Evolutionary conservation across 1,284 basidiomycete genomes (phyloP), one percentile per base, ranked within the genome.

Genomic region (Vanrija sp.): DNA sequence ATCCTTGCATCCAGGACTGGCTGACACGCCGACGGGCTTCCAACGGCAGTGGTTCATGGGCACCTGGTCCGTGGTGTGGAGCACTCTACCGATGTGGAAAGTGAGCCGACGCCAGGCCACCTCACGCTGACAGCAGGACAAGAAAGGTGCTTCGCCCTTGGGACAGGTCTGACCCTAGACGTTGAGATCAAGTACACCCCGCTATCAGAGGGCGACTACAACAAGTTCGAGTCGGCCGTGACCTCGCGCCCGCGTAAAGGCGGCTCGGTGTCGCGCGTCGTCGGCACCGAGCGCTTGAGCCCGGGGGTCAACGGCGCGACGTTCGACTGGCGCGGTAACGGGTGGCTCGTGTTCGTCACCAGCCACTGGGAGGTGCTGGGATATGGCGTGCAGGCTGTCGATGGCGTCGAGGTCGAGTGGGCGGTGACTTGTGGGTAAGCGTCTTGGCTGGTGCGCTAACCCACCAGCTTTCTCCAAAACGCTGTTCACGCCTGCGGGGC

Each of bases 311-410:
- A 71, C 51, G 71, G 68, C 28, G 78, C 75, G 9, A 74, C 75
- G 0, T 82, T 76, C 64, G 77, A 79, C 43, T 82, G 81, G 81
- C 71, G 78, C 48, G 81, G 81, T 0, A 77, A 77, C 54, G 77
- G 79, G 50, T 73, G 65, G 61, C 69, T 83, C 6, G 72, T 71
- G 57, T 74, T 81, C 48, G 74, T 79, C 5, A 75, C 76, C 43
- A 79, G 78, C 4, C 73, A 78, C 28, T 83, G 82, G 82, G 79
- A 82, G 67, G 71, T 83, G 19, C 65, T 82, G 6, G 80, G 79
- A 2, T 74, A 72, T 51, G 76, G 72, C 18, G 60, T 34, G 12
- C 12, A 34, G 10, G 14, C 5, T 5, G 34, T 34, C 34, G 34
- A 69, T 53, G 73, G 28, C 10, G 54, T 56, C 6, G 65, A 63